A percentile compares a stretch with the other conserved stretches of the same genome.
These are phyloP conservation scores for Tetrapisispora phaffii DNA, from an alignment of 805 yeast species.

Conservation along the genomic window DNA sequence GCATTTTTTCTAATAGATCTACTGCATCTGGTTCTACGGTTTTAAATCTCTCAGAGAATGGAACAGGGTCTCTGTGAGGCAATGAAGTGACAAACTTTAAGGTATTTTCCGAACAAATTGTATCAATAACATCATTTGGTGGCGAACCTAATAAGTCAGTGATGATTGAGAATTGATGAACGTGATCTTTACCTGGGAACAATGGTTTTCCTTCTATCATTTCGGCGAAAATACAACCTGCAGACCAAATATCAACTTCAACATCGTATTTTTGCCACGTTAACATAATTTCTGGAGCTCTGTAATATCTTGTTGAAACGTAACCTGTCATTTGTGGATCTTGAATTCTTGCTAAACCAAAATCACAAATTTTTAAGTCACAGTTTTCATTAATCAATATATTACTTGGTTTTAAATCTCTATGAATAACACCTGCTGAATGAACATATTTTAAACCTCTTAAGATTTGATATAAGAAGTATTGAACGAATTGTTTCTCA, in stretches of 20 bases:
- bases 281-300: constrained; percentile 97
- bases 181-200: constrained; percentile 97
- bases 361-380: constrained; percentile 84
- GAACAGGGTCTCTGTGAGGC: constrained; percentile 88
- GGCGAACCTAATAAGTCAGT: constrained; percentile 95
- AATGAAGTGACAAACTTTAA: constrained; percentile 86
- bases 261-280: constrained; percentile 97
- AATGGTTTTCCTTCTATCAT: constrained; percentile 96
- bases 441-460: constrained; percentile 86
- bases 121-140: constrained; percentile 89
- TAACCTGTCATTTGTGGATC: constrained; percentile 99
- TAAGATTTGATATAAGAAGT: constrained; percentile 87
- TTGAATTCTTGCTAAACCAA: constrained; percentile 92
- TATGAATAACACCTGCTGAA: constrained; percentile 84
- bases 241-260: constrained; percentile 97
- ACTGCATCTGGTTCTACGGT: constrained; percentile 77
- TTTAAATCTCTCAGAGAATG: constrained; percentile 72
- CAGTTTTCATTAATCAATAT: constrained; percentile 82
- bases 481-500: constrained; percentile 93
- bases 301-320: constrained; percentile 88
- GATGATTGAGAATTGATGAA: constrained; percentile 93
- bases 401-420: constrained; percentile 80
- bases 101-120: constrained; percentile 93
- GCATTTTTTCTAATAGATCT: constrained; percentile 78
- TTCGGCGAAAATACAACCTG: constrained; percentile 94